Evolutionary conservation across 805 yeast genomes (phyloP), one percentile per base, ranked within the genome.

Genomic region (Lipomyces orientalis): DNA sequence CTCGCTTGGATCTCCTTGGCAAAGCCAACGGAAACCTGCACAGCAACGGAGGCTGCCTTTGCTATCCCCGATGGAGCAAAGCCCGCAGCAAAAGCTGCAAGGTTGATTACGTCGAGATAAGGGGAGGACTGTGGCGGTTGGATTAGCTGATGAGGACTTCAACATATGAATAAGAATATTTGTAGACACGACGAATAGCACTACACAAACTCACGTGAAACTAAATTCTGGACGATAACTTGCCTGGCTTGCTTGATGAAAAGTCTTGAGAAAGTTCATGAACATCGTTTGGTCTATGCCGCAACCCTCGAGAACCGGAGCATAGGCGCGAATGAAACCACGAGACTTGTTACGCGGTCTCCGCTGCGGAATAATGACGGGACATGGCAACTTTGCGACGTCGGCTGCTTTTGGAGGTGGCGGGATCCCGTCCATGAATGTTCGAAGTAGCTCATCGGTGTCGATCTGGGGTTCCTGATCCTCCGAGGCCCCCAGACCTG

Each of bases 391-490:
- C 16, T 29, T 22, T 29, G 55, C 9, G 55, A 51, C 14, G 25
- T 0, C 55, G 1, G 55, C 55, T 51, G 55, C 0, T 51, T 10
- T 1, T 2, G n/a, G 16, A 14, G 78, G 39, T 35, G 39, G 39
- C 39, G 39, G 39, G 39, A 10, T 35, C 16, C 14, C 39, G 39
- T 1, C 39, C 16, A 35, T 35, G 39, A 35, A 35, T 10, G 14
- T 35, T 35, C 39, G 39, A 35, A 35, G 9, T 10, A 35, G 0
- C 2, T 35, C 39, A 35, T 35, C 39, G 39, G 39, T 35, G 39
- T 35, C 39, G 39, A 35, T 14, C 16, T 10, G 39, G 14, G 39
- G 39, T 35, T 35, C 39, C 39, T 35, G 39, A 35, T 35, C 39
- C 39, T 35, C 39, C 39, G 2, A 1, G 16, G 16, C 39, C 39